Base-by-base conservation (phyloP, 345 rosid species). In the Corchorus olitorius region DNA sequence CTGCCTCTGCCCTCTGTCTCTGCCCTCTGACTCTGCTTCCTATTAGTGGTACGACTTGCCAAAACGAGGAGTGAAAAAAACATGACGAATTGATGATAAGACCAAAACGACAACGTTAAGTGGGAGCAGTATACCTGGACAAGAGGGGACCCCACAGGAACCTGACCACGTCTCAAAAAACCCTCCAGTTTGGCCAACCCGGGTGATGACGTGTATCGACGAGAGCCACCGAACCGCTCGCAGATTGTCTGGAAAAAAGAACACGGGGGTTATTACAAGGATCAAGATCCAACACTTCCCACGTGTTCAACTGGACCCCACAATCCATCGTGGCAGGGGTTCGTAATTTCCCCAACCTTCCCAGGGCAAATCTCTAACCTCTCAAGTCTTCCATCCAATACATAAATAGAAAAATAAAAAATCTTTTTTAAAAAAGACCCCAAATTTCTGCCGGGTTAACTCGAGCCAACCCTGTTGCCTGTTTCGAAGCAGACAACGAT, bases 391-490 rank as follows among this genome's bases (percentile, higher is more conserved):
- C 58, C 58, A 49, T 58, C 39, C 17, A 1, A 12, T 49, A 4
- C 55, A 10, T 0, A 13, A 11, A 15, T 59, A 16, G 5, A 20
- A 49, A 71, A 45, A 19, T 6, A 33, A 63, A 73, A 49, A 74
- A 60, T 39, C 58, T 22, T 8, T n/a, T 59, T 0, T 76, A 69
- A 61, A 48, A 75, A n/a, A 19, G 8, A 45, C 65, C 89, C 87
- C 70, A 67, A 84, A 82, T 75, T 83, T 86, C 83, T 86, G 79
- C 79, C 82, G 84, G 89, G 83, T 81, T 85, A 84, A 83, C 77
- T 82, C 78, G 80, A 82, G 86, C 91, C 83, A 89, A 16, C 85
- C 74, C 65, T 85, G 91, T 87, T 90, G 89, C 92, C 87, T 86
- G 88, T 83, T 78, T 75, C 84, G 87, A 84, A 89, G 87, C 88